Evolutionary conservation across 768 basidiomycete species (phyloP).

Genomic region (Russula ochroleuca): DNA sequence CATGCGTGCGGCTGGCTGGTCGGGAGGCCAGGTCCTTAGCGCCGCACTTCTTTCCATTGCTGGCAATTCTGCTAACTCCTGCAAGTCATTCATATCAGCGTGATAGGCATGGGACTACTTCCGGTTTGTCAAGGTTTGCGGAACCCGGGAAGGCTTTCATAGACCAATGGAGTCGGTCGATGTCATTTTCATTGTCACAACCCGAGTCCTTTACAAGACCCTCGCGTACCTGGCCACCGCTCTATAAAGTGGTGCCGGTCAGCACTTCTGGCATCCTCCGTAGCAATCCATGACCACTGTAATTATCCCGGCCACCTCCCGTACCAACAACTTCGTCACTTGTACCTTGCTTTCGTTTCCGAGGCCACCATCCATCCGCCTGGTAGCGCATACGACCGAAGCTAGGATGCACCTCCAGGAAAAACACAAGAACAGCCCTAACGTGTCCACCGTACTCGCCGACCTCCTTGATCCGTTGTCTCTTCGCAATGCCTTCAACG

Average conservation of each 20-base stretch:
- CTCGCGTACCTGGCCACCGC: constrained; percentile 4
- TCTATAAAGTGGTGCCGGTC: constrained; percentile 18
- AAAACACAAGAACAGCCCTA: constrained; percentile 5
- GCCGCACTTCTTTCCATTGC: constrained; percentile 19
- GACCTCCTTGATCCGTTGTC: constrained; percentile 22
- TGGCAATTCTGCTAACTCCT: constrained; percentile 17
- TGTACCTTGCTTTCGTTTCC: constrained; percentile 25
- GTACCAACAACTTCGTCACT: constrained; percentile 23
- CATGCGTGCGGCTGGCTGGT: background rate
- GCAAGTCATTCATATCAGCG: constrained; percentile 3
- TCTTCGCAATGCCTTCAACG: constrained; percentile 16
- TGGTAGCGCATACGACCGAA: constrained; percentile 15
- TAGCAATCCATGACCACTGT: constrained; percentile 24
- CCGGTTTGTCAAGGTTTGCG: constrained; percentile 19
- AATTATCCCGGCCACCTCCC: constrained; percentile 25
- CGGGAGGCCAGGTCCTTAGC: constrained; percentile 9
- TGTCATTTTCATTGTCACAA: constrained; percentile 17
- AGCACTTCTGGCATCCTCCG: constrained; percentile 1
- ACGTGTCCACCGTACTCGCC: constrained; percentile 19
- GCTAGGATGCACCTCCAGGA: constrained; percentile 15
- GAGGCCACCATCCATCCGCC: constrained; percentile 19
- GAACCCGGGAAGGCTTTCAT: background rate
- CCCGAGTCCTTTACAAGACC: background rate
- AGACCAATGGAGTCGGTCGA: background rate
- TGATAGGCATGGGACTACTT: background rate